A percentile compares a stretch with the other conserved stretches of the same genome.
phyloP scores from a whole-genome alignment of 139 green algal genomes.

The Chlorella ohadii region DNA sequence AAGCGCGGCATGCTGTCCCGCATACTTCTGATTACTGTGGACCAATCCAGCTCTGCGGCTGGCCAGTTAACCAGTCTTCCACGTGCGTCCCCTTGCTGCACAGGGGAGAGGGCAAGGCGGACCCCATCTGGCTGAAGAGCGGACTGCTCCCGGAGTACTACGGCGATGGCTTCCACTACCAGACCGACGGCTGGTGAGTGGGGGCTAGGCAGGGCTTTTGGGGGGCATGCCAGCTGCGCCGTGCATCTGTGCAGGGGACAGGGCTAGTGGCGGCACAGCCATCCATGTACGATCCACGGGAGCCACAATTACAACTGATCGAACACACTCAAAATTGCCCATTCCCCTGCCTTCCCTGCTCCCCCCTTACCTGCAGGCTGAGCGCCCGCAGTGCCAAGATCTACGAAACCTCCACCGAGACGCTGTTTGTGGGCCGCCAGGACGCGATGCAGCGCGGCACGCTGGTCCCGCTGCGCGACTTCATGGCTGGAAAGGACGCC shows the following conservation, averaged over 20 bases:
- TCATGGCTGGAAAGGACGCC: conserved; percentile 40
- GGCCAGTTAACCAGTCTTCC: no score
- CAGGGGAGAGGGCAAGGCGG: conserved; percentile 33
- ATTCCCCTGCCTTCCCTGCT: no score
- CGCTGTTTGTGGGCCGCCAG: conserved; percentile 86
- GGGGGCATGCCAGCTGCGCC: no score
- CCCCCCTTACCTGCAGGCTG: conserved; percentile 36
- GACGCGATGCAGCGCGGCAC: conserved; percentile 87
- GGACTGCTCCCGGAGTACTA: conserved; percentile 86
- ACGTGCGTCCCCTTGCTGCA: background rate
- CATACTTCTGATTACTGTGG: no score
- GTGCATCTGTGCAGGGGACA: no score
- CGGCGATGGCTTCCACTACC: conserved; percentile 88
- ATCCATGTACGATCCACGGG: no score
- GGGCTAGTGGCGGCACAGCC: no score
- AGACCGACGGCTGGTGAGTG: conserved; percentile 92
- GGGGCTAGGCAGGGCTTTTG: no score
- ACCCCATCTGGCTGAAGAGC: conserved; percentile 67
- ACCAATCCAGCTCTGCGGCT: no score
- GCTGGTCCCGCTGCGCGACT: conserved; percentile 65
- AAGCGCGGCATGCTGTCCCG: no score
- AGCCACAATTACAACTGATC: no score
- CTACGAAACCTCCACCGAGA: conserved; percentile 91
- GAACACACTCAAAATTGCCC: no score
- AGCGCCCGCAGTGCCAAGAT: conserved; percentile 52